These are phyloP conservation scores for Candida sonorensis DNA, from an alignment of 805 yeast species.

Conservation along the genomic window DNA sequence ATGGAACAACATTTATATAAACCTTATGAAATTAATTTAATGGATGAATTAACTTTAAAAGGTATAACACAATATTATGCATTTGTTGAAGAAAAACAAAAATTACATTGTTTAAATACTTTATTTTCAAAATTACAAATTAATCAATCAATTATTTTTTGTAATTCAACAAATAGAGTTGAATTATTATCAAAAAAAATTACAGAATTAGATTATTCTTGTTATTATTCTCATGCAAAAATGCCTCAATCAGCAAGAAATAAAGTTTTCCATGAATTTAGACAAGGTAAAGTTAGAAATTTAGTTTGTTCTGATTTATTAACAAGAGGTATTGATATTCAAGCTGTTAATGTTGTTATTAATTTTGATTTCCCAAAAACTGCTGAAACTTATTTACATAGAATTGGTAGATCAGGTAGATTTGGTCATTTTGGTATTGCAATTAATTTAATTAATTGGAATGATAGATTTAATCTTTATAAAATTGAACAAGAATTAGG, in stretches of 20 bases:
- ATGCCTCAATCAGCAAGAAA: conserved; percentile 98
- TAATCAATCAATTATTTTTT: conserved; percentile 94
- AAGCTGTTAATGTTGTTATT: conserved; percentile 96
- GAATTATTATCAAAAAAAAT: conserved; percentile 93
- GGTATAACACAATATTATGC: conserved; percentile 98
- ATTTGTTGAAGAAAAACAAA: conserved; percentile 95
- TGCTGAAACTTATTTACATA: conserved; percentile 95
- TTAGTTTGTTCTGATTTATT: conserved; percentile 93
- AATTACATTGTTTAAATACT: conserved; percentile 92
- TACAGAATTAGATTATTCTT: conserved; percentile 93
- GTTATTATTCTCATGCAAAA: conserved; percentile 94
- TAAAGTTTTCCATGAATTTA: conserved; percentile 96
- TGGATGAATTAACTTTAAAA: conserved; percentile 94
- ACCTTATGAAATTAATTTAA: conserved; percentile 92
- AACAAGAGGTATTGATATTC: conserved; percentile 98
- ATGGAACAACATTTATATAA: conserved; percentile 85
- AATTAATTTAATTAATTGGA: conserved; percentile 93
- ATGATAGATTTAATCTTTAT: conserved; percentile 88
- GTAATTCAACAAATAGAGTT: conserved; percentile 95
- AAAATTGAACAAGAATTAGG: conserved; percentile 96
- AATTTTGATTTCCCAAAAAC: conserved; percentile 98
- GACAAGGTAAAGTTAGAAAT: conserved; percentile 97
- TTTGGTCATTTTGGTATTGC: conserved; percentile 98
- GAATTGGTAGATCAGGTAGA: conserved; percentile 99
- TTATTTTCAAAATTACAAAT: conserved; percentile 89